Base-by-base conservation (phyloP, 306 rosid genomes). In the Acacia melanoxylon region DNA sequence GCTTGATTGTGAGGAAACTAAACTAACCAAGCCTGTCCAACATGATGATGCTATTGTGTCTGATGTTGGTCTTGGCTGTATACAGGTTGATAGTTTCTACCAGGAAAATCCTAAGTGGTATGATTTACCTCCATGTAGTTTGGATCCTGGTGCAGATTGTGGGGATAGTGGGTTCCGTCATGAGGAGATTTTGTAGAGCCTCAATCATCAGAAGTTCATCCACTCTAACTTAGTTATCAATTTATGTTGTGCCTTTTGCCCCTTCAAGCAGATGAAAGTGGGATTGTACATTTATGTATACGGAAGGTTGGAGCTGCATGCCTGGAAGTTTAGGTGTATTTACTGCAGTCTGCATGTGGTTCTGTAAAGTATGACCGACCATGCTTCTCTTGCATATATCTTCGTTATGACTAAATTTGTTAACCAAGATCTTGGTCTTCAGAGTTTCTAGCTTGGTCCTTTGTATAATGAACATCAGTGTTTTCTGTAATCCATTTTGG, bases 51-150 rank as follows among this genome's bases (percentile, higher is more conserved):
- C 88, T 79, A 90, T 95, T 75, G 97, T 88, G 52, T 81, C 93
- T 20, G 98, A 93, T 86, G 97, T 92, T 73, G 94, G 99, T 80
- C 98, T 96, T 77, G 96, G 91, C 72, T 94, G 97, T 79, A 89
- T 96, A 75, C 99, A 96, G 84, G 98, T 93, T 65, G 99, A 96
- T 85, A 94, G 97, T 82, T 93, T 96, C 89, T 96, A 93, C 83
- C 98, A 86, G 62, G 99, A 91, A 84, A 93, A 87, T 85, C 74
- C 93, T 74, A 96, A 96, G 86, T 96, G 99, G 99, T 96, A 90
- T 67, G 99, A 96, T 89, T 93, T 98, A 87, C 98, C 99, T 88
- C 98, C 99, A 75, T 96, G 99, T 87, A 94, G 91, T 72, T 87
- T 96, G 90, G 97, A 94, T 87, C 87, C 97, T 19, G 86, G 87